Base-by-base conservation (phyloP, 1,139 yeast genomes). In the Geotrichum klebahnii region DNA sequence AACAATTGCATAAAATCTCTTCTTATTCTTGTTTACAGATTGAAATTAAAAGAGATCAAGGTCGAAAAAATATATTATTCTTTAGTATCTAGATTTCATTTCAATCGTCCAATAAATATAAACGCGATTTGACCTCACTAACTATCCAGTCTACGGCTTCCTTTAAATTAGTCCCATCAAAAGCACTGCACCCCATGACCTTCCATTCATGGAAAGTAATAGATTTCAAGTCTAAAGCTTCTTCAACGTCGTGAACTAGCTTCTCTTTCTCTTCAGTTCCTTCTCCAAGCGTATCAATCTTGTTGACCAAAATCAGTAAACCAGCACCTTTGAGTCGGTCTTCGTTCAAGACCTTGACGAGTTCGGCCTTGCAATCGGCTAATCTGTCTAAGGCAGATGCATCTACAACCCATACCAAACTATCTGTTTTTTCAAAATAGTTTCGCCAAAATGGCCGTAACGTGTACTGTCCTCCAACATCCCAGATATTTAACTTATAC, bases 401-500 rank as follows among this genome's bases (percentile, higher is more conserved):
- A 67, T 92, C 97, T 9, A 90, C 77, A n/a, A 90, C 96, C 97
- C 97, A 90, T n/a, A 90, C 68, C 23, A 90, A 73, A 12, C 81
- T 78, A 60, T 90, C 92, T 5, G 96, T 85, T 58, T 80, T 80
- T 56, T 89, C 97, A 63, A 85, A 89, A 67, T 89, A 88, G 67
- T 89, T 89, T 53, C 86, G 80, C 97, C 97, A 88, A 65, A 88
- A 88, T 19, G 87, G 80, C 43, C 96, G 73, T 44, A 88, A 69
- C 16, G 86, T 77, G 12, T 77, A 71, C 64, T 89, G 96, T 0
- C 97, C 97, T 2, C 97, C 97, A 9, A 89, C 81, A 62, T 88
- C 97, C 97, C 70, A 81, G 65, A 69, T 60, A 43, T 71, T 70
- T 34, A 73, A 58, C 37, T 65, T 67, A 71, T 77, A 67, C 65